Evolutionary conservation across 495 filamentous ascomycete genomes (phyloP).

Genomic region (Podospora comata): DNA sequence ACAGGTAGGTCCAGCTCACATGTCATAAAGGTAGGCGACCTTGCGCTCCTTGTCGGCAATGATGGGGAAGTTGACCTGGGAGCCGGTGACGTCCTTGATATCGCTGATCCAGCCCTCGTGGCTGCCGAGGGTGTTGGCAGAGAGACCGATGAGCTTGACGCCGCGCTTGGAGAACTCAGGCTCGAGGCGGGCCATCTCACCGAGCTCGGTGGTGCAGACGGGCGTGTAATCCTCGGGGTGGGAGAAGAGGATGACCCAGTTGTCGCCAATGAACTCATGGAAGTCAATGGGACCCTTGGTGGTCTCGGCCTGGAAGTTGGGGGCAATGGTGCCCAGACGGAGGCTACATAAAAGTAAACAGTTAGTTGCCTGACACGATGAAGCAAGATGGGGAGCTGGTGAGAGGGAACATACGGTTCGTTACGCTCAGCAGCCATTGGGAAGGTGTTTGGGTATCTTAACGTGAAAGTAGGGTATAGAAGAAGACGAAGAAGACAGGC

Average conservation of each 20-base stretch:
- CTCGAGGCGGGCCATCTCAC: conserved; percentile 93
- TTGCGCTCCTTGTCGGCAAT: conserved; percentile 95
- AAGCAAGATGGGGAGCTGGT: neutral
- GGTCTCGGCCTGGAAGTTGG: conserved; percentile 91
- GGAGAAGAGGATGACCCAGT: conserved; percentile 94
- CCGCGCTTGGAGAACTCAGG: conserved; percentile 92
- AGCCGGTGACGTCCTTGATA: conserved; percentile 86
- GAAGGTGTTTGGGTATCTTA: conserved; percentile 21
- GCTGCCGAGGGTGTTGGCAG: conserved; percentile 69
- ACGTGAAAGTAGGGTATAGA: neutral
- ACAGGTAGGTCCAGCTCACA: conserved; percentile 52
- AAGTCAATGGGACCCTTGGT: conserved; percentile 91
- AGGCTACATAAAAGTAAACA: conserved; percentile 48
- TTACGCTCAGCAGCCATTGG: conserved; percentile 53
- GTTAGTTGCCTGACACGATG: neutral
- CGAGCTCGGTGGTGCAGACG: conserved; percentile 98
- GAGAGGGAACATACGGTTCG: conserved; percentile 46
- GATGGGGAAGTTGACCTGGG: conserved; percentile 86
- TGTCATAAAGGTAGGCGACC: conserved; percentile 89
- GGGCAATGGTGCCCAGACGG: conserved; percentile 84
- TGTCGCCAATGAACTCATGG: conserved; percentile 93
- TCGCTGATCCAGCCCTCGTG: conserved; percentile 86
- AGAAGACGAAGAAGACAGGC: conserved; percentile 8
- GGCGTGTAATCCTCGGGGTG: conserved; percentile 94
- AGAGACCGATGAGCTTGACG: conserved; percentile 94